These are phyloP conservation scores for Sparassis latifolia DNA, from an alignment of 1,284 basidiomycete species.

Conservation along the genomic window DNA sequence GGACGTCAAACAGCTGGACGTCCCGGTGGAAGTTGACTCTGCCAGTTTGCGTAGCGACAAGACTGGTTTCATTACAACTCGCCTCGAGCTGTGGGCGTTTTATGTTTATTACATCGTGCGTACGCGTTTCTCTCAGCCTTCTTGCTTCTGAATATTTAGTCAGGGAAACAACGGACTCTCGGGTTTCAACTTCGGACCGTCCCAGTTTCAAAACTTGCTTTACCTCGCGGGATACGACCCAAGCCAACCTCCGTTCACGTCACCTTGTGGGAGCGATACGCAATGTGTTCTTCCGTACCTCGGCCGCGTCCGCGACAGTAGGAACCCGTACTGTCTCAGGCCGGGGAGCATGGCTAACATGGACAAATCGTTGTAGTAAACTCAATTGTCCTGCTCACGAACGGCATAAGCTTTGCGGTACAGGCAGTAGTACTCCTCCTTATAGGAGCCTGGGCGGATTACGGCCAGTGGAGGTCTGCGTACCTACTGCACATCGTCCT, in stretches of 20 bases:
- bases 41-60: neutral
- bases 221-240: slow-evolving; percentile 69
- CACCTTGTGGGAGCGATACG: slow-evolving; percentile 40
- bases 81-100: slow-evolving; percentile 60
- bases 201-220: slow-evolving; percentile 71
- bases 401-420: slow-evolving; percentile 69
- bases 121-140: slow-evolving; percentile 4
- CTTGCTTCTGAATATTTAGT: neutral
- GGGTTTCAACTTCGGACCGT: slow-evolving; percentile 72
- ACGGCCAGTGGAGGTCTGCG: slow-evolving; percentile 62
- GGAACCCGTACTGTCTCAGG: slow-evolving; percentile 16
- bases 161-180: slow-evolving; percentile 66
- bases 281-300: slow-evolving; percentile 63
- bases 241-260: slow-evolving; percentile 44
- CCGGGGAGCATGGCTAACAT: neutral
- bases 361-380: slow-evolving; percentile 42
- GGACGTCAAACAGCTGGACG: neutral
- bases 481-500: neutral
- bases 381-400: slow-evolving; percentile 71
- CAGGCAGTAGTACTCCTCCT: slow-evolving; percentile 58
- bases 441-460: slow-evolving; percentile 75
- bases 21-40: neutral
- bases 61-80: slow-evolving; percentile 37
- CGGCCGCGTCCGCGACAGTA: slow-evolving; percentile 56
- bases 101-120: slow-evolving; percentile 62